Evolutionary conservation across 192 early-diverging fungal species (phyloP), one percentile per base, ranked within the genome.

Genomic region (Coemansia sp.): DNA sequence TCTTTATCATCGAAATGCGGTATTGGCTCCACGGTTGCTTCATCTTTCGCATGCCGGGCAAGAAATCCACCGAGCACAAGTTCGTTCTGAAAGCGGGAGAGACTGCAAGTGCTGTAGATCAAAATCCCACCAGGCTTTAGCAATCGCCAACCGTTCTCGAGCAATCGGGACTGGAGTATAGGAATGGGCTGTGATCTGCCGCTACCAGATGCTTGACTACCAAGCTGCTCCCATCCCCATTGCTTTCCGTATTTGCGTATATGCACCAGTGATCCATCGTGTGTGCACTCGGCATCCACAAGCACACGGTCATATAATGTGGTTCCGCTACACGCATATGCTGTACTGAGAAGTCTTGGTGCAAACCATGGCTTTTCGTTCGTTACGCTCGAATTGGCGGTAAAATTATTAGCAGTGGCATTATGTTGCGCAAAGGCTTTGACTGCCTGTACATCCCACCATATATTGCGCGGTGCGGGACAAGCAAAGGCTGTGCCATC

Each of bases 211-310:
- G 94, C 90, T 52, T 89, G 85, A 18, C 82, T 78, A 57, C 90
- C 91, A 58, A 97, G 93, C 30, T 71, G 78, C 32, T 93, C 87
- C 93, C 92, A 95, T 0, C 92, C 92, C 72, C 84, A 86, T 12
- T 75, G 72, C 58, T 87, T 82, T 9, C 25, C 51, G 75, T 94
- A 94, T 82, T 93, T 93, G 3, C 84, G 69, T 41, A 93, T 81
- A 78, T 93, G 92, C 4, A 71, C 81, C 26, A 91, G 84, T 0
- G 93, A 96, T 21, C 94, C 96, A 71, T 98, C 96, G 70, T 97
- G 95, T 6, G 96, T 97, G 82, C 81, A 94, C 65, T 88, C 88
- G 14, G 88, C 86, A 51, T 88, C 86, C 9, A 87, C 86, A 8
- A 92, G 49, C 2, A 92, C 90, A 26, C 84, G 85, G 60, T 90